A percentile compares a stretch with the other conserved stretches of the same genome.
These are phyloP conservation scores for Amesomyces nigricolor DNA, from an alignment of 2,329 filamentous ascomycete genomes.

Conservation along the genomic window DNA sequence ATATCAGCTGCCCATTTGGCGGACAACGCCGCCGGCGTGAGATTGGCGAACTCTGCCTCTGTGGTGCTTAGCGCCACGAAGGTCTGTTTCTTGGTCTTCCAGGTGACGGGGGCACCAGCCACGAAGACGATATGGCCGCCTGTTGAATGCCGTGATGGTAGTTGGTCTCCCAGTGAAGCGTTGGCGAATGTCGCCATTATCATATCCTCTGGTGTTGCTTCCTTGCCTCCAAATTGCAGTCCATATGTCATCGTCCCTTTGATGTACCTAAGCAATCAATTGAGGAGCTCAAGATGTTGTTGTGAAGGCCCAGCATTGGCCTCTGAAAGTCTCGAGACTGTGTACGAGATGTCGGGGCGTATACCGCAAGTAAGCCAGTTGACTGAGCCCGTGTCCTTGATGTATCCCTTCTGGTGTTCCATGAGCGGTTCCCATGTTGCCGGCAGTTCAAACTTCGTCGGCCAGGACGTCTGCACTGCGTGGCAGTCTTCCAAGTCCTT, in stretches of 20 bases:
- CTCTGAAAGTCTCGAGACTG: too few species aligned
- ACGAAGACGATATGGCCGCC: background rate
- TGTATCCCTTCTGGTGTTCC: constrained; percentile 1
- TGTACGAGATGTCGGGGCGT: too few species aligned
- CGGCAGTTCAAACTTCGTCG: background rate
- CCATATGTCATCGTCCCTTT: too few species aligned
- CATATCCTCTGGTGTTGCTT: too few species aligned
- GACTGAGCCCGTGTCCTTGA: background rate
- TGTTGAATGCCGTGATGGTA: too few species aligned
- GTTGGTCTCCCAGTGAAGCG: too few species aligned
- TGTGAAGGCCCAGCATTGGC: too few species aligned
- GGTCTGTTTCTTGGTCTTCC: background rate
- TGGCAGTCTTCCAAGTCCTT: background rate
- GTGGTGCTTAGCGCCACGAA: background rate
- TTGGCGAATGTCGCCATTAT: too few species aligned
- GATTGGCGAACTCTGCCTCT: background rate
- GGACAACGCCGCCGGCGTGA: background rate
- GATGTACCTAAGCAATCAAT: too few species aligned
- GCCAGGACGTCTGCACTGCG: background rate
- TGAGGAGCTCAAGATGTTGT: too few species aligned
- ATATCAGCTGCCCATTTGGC: background rate
- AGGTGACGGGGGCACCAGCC: background rate
- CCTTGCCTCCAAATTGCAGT: too few species aligned
- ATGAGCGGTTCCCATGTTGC: background rate
- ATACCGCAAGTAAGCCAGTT: too few species aligned